phyloP scores from a whole-genome alignment of 106 monocot genomes.

The Chionographis japonica region DNA sequence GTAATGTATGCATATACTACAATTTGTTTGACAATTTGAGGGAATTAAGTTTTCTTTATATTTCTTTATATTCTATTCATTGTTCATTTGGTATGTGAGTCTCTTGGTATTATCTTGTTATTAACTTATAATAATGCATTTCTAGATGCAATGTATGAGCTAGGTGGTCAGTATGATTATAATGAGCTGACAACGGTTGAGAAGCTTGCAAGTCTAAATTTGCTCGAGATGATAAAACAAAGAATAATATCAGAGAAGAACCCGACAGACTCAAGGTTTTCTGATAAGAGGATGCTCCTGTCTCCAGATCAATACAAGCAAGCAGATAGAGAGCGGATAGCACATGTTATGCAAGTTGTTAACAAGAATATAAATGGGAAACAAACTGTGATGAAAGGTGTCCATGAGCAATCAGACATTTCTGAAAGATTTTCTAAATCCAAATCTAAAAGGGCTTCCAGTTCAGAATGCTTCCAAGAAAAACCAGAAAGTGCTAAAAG shows the following conservation, averaged over 20 bases:
- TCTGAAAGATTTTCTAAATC: slow-evolving; percentile 26
- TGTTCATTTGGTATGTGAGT: no score
- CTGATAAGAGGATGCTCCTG: slow-evolving; percentile 5
- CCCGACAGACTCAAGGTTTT: slow-evolving; percentile 8
- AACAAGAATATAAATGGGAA: slow-evolving; percentile 17
- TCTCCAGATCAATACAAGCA: slow-evolving; percentile 17
- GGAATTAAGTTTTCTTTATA: no score
- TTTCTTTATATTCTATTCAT: no score
- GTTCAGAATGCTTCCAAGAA: slow-evolving; percentile 23
- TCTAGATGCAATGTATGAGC: slow-evolving; percentile 3
- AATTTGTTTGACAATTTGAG: no score
- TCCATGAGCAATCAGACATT: slow-evolving; percentile 11
- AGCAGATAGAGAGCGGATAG: not conserved
- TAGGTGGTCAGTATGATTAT: slow-evolving; percentile 15
- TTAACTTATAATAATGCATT: not conserved
- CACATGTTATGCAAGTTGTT: slow-evolving; percentile 1
- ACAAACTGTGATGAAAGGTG: slow-evolving; percentile 7
- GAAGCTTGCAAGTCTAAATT: slow-evolving; percentile 65
- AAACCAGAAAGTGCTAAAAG: slow-evolving; percentile 38
- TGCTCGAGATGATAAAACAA: slow-evolving; percentile 24
- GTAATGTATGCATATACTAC: no score
- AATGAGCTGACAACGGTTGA: slow-evolving; percentile 81
- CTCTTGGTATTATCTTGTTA: no score
- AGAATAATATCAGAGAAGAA: slow-evolving; percentile 5
- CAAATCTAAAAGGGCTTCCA: slow-evolving; percentile 33